Percentiles rank a stretch among this genome's conserved stretches.
phyloP scores from a whole-genome alignment of 2,329 filamentous ascomycete species.

The Scedosporium minutisporum region DNA sequence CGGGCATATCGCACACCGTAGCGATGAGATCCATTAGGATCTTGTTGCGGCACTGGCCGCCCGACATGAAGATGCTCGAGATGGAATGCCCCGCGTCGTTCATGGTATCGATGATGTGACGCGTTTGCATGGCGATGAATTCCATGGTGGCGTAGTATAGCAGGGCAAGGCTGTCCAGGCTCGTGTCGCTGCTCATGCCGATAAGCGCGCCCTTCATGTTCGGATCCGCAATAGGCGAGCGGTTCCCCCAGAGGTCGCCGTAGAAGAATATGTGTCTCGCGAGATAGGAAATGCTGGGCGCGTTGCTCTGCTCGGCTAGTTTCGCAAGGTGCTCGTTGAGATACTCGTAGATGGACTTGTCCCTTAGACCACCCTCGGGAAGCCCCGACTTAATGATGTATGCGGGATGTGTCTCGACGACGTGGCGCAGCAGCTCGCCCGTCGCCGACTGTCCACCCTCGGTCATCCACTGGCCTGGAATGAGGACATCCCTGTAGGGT shows the following conservation, averaged over 20 bases:
- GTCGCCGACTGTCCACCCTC: conserved; percentile 96
- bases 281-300: conserved; percentile 74
- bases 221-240: conserved; percentile 84
- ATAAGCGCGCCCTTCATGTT: conserved; percentile 88
- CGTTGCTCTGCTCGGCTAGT: conserved; percentile 57
- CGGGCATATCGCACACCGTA: conserved; percentile 82
- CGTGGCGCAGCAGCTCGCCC: conserved; percentile 85
- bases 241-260: conserved; percentile 93
- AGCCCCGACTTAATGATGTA: conserved; percentile 71
- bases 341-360: conserved; percentile 89
- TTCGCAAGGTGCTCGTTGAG: conserved; percentile 79
- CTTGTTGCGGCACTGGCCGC: conserved; percentile 92
- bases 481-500: conserved; percentile 86
- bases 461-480: conserved; percentile 91
- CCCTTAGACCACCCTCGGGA: conserved; percentile 58
- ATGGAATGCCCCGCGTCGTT: conserved; percentile 82
- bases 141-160: conserved; percentile 96
- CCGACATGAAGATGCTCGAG: conserved; percentile 95
- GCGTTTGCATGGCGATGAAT: conserved; percentile 94
- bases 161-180: conserved; percentile 74
- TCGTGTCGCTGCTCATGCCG: conserved; percentile 79
- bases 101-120: conserved; percentile 92
- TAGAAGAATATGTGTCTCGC: conserved; percentile 97
- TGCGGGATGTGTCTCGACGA: conserved; percentile 89
- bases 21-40: conserved; percentile 87